Evolutionary conservation across 805 yeast genomes (phyloP), one percentile per base, ranked within the genome.

Genomic region (Cyberlindnera galapagoensis): DNA sequence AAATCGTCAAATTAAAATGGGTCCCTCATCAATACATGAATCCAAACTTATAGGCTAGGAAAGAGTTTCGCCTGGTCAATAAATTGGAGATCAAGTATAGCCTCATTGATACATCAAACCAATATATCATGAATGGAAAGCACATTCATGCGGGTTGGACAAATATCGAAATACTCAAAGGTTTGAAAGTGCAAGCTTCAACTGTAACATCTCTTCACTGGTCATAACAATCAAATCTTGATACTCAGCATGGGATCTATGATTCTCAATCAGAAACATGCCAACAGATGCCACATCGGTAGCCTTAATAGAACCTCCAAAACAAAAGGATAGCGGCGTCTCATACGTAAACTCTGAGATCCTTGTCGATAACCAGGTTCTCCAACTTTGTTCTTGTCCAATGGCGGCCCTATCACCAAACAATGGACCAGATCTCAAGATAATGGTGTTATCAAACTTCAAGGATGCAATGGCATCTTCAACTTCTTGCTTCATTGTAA

Each of bases 401-500:
- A 40, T 17, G 4, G 9, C 10, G 4, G 16, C 25, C 28, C 46
- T 39, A 18, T 43, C 38, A 5, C 62, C 63, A 14, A 48, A 34
- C 12, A 85, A 60, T 1, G 67, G 56, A 4, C 95, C 95, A 0
- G 95, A 95, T 44, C 84, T 68, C 34, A 86, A 56, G 36, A 87
- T 77, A 26, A 84, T 67, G 2, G 86, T 74, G 28, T 73, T 64
- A 12, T 75, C 76, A 54, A 85, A 87, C 20, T 62, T 63, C 34
- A 85, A 59, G 0, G 60, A 74, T 24, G 63, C 53, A 5, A 86
- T 56, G 18, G 74, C 86, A 24, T 74, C 67, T 50, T 87, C 95
- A 29, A 80, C 60, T 31, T 74, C 68, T 13, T 90, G 94, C 53
- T 86, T 86, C 52, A 79, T 62, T 37, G 62, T 63, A 24, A 71